phyloP scores from a whole-genome alignment of 441 rosid genomes.

The Populus hybrid region DNA sequence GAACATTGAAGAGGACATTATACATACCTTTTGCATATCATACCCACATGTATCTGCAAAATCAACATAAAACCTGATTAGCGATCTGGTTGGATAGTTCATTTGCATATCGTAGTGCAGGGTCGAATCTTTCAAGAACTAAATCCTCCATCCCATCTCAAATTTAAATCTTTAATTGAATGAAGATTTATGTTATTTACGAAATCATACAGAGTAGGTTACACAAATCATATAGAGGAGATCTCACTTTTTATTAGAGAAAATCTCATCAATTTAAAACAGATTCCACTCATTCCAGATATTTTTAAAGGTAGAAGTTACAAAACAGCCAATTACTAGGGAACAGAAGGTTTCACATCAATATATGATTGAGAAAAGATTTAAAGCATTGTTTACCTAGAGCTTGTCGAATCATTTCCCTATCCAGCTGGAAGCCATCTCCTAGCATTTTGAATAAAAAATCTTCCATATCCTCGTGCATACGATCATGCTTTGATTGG shows the following conservation, averaged over 20 bases:
- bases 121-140: not conserved
- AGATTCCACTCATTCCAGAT: not conserved
- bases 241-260: not conserved
- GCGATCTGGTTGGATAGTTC: not conserved
- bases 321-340: not conserved
- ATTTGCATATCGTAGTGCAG: not conserved
- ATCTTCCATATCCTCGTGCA: conserved; percentile 48
- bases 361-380: not conserved
- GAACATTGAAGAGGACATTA: conserved; percentile 6
- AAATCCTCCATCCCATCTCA: not conserved
- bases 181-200: not conserved
- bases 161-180: not conserved
- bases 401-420: conserved; percentile 44
- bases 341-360: not conserved
- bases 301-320: not conserved
- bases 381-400: conserved; percentile 38
- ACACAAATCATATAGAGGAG: not conserved
- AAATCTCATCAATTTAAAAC: not conserved
- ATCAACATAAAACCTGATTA: conserved; percentile 27
- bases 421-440: conserved; percentile 46
- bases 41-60: conserved; percentile 59
- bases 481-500: conserved; percentile 22
- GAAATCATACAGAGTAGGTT: not conserved
- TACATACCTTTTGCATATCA: conserved; percentile 54
- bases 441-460: conserved; percentile 62